phyloP scores from a whole-genome alignment of 108 stramenopile genomes.

The Thalassiosira profunda region DNA sequence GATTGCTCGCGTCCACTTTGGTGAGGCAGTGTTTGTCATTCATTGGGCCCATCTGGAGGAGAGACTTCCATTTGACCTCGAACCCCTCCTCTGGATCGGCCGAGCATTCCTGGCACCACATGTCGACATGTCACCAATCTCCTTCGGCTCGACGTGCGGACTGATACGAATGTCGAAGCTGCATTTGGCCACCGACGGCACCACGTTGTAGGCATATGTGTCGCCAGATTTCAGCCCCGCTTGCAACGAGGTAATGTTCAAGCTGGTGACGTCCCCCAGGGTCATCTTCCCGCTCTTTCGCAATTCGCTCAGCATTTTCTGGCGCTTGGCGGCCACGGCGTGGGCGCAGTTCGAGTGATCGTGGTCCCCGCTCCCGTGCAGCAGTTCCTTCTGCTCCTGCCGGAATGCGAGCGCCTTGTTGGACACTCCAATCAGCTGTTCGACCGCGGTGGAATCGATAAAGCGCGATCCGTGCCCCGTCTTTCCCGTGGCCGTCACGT shows the following conservation, averaged over 20 bases:
- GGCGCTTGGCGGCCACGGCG: constrained; percentile 66
- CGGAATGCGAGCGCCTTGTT: constrained; percentile 91
- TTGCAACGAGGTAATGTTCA: constrained; percentile 95
- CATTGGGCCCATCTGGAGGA: constrained; percentile 39
- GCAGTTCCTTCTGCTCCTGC: constrained; percentile 76
- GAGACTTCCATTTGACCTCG: constrained; percentile 80
- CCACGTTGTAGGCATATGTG: constrained; percentile 86
- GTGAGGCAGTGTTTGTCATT: constrained; percentile 71
- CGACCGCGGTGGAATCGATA: constrained; percentile 94
- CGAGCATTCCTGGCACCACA: constrained; percentile 91
- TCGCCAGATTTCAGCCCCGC: constrained; percentile 89
- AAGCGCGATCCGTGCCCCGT: constrained; percentile 98
- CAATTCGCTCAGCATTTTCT: constrained; percentile 12
- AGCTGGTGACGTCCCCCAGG: constrained; percentile 95
- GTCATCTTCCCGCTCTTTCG: constrained; percentile 71
- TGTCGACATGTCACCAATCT: constrained; percentile 86
- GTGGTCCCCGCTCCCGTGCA: constrained; percentile 51
- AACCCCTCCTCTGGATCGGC: constrained; percentile 39
- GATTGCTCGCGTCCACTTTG: constrained; percentile 80
- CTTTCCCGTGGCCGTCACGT: constrained; percentile 88
- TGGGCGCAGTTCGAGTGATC: constrained; percentile 80
- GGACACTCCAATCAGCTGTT: constrained; percentile 88
- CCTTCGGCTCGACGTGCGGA: constrained; percentile 80
- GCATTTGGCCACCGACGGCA: constrained; percentile 89
- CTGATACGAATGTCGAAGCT: constrained; percentile 96